Conservation (phyloP, 2,329 filamentous ascomycete genomes). For the Colletotrichum zoysiae region DNA sequence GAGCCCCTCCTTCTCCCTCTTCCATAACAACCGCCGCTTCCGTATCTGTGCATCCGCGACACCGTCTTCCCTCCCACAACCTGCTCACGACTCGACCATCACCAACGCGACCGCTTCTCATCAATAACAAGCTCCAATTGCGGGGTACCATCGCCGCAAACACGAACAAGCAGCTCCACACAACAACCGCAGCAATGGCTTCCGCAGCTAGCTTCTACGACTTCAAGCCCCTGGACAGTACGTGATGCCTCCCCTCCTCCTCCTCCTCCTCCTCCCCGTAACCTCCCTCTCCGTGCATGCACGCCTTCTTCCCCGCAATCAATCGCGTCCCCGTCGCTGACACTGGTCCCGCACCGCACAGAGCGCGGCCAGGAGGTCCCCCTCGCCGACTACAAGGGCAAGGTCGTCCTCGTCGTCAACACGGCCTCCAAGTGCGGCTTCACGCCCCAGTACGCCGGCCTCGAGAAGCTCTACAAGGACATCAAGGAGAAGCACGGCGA, state of each 20-base stretch:
- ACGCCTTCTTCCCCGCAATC: slow-evolving; percentile 4
- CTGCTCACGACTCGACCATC: background rate
- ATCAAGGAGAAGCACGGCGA: slow-evolving; percentile 77
- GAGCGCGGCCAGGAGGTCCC: slow-evolving; percentile 80
- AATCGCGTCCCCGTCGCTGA: slow-evolving; percentile 3
- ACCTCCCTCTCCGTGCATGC: background rate
- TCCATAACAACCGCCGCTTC: slow-evolving; percentile 17
- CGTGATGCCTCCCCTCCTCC: slow-evolving; percentile 49
- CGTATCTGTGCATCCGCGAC: background rate
- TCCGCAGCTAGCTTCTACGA: slow-evolving; percentile 75
- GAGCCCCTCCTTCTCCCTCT: background rate
- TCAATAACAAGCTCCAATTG: slow-evolving; percentile 27
- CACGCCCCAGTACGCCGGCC: slow-evolving; percentile 92
- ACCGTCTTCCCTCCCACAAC: background rate
- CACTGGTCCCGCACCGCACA: slow-evolving; percentile 50
- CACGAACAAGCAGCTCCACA: slow-evolving; percentile 15
- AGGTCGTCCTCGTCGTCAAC: slow-evolving; percentile 97
- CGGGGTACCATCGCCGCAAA: slow-evolving; percentile 19
- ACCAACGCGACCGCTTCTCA: background rate
- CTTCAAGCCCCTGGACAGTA: slow-evolving; percentile 87
- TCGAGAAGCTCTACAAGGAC: slow-evolving; percentile 90
- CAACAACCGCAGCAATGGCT: slow-evolving; percentile 49
- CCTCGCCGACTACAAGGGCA: slow-evolving; percentile 82
- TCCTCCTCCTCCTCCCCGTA: too few species aligned
- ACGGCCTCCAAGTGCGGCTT: slow-evolving; percentile 99